These are phyloP conservation scores for Silene vulgaris DNA, from an alignment of 179 eudicot species.

Conservation along the genomic window DNA sequence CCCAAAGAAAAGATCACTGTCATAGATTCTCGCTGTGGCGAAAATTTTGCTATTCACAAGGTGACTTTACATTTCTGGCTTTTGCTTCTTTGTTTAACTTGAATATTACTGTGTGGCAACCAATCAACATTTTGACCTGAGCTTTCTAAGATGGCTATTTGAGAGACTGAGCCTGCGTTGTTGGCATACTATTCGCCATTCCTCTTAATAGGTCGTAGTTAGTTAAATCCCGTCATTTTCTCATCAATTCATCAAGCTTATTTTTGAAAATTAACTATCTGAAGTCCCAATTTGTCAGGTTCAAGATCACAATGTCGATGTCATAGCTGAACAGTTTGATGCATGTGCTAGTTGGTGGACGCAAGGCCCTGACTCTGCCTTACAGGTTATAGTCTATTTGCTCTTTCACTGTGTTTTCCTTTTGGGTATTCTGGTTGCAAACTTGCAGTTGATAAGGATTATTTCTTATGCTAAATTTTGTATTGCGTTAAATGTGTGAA, in stretches of 20 bases:
- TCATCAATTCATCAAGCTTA: not conserved
- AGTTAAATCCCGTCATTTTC: not conserved
- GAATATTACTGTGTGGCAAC: not conserved
- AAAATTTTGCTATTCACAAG: conserved; percentile 81
- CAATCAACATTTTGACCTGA: not conserved
- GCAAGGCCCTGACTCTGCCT: conserved; percentile 76
- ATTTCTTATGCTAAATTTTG: no score
- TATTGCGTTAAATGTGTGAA: not conserved
- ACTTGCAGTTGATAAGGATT: not conserved
- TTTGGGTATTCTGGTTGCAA: not conserved
- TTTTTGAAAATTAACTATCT: conserved; percentile 16
- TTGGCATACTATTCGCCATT: not conserved
- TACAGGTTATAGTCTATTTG: conserved; percentile 63
- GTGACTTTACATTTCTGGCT: conserved; percentile 31
- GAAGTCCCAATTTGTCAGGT: conserved; percentile 31
- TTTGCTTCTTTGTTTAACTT: conserved; percentile 1
- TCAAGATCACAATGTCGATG: conserved; percentile 33
- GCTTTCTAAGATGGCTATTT: not conserved
- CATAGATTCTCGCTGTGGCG: conserved; percentile 95
- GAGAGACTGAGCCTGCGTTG: not conserved
- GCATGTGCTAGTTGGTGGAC: conserved; percentile 99
- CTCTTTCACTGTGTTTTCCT: conserved; percentile 13
- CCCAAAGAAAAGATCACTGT: conserved; percentile 69
- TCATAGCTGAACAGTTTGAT: conserved; percentile 74
- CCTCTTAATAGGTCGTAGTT: not conserved